Conservation (phyloP, 2,329 filamentous ascomycete species). For the Aspergillus hortae region DNA sequence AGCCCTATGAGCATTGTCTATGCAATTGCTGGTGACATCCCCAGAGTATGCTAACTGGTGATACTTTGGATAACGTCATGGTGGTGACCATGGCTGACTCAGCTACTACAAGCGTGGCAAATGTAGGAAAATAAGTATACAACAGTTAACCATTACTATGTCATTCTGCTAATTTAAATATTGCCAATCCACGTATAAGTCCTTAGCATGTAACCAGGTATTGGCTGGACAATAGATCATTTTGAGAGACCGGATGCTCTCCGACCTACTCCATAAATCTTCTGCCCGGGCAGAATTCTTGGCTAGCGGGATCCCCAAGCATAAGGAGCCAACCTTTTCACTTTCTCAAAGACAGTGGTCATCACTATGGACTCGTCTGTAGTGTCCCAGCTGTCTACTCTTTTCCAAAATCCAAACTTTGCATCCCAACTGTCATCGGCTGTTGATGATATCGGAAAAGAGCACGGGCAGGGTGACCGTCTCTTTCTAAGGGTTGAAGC, state of each 20-base stretch:
- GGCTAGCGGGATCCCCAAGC: background rate
- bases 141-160: too few relatives aligned
- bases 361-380: background rate
- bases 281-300: slow-evolving; percentile 2
- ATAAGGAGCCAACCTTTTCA: too few relatives aligned
- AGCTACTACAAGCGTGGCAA: background rate
- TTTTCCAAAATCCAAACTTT: slow-evolving; percentile 10
- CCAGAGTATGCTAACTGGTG: background rate
- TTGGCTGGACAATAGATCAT: too few relatives aligned
- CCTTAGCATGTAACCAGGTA: too few relatives aligned
- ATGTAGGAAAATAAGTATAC: too few relatives aligned
- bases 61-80: slow-evolving; percentile 6
- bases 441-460: background rate
- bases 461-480: background rate
- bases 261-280: background rate
- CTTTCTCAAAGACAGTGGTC: background rate
- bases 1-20: background rate
- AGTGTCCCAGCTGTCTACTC: slow-evolving; percentile 9
- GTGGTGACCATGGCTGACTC: background rate
- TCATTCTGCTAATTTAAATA: too few relatives aligned
- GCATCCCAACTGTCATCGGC: slow-evolving; percentile 8
- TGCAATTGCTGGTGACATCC: background rate
- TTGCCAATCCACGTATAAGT: too few relatives aligned
- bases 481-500: slow-evolving; percentile 11
- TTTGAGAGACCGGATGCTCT: too few relatives aligned